Percentiles rank a stretch among this genome's conserved stretches.
These are phyloP conservation scores for Hygrophila difformis DNA, from an alignment of 257 asterid species.

Conservation along the genomic window DNA sequence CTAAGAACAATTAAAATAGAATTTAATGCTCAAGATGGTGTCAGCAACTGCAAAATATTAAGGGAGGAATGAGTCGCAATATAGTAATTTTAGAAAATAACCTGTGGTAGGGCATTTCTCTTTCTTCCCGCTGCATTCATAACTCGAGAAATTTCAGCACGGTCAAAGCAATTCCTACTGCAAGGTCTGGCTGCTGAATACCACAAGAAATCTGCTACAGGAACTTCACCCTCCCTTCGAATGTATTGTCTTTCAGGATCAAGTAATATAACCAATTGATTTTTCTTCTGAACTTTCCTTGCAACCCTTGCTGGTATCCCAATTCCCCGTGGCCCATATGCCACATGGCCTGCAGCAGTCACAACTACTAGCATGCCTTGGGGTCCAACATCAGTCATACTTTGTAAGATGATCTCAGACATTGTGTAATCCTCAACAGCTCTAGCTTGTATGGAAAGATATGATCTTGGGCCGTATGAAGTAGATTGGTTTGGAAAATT, in stretches of 20 bases:
- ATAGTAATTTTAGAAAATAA: conserved; percentile 17
- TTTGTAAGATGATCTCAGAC: conserved; percentile 72
- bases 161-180: conserved; percentile 90
- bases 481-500: conserved; percentile 42
- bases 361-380: conserved; percentile 78
- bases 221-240: conserved; percentile 86
- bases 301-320: conserved; percentile 86
- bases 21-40: too few relatives aligned
- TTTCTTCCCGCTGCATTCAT: conserved; percentile 96
- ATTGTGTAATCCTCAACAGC: conserved; percentile 80
- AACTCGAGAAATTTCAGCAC: conserved; percentile 95
- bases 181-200: conserved; percentile 92
- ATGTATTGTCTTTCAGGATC: conserved; percentile 78
- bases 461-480: conserved; percentile 75
- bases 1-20: too few relatives aligned
- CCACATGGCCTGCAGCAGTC: conserved; percentile 79
- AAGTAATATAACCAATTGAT: conserved; percentile 67
- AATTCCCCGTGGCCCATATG: conserved; percentile 80
- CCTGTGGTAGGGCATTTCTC: conserved; percentile 97
- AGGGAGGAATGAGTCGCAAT: background rate
- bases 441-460: conserved; percentile 79
- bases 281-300: conserved; percentile 71
- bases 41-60: too few relatives aligned
- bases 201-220: conserved; percentile 96
- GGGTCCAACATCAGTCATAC: conserved; percentile 55